Conservation (phyloP, 345 rosid species). For the Streptanthus diversifolius region DNA sequence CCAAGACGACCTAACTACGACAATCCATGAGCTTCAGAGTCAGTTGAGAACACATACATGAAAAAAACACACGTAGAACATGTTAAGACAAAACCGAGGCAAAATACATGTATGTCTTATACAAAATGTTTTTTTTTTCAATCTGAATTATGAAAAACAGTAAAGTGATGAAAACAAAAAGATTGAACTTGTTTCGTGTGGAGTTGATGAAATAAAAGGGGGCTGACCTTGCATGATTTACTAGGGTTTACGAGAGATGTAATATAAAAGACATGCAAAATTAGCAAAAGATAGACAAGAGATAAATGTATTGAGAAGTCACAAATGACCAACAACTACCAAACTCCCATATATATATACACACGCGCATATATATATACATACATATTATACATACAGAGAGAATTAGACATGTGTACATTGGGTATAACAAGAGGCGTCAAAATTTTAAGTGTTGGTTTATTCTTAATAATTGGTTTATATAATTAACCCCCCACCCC, state of each 20-base stretch:
- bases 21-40: conserved; percentile 1
- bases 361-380: not conserved
- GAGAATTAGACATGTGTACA: not conserved
- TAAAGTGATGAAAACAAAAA: not conserved
- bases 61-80: conserved; percentile 7
- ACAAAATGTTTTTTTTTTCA: not conserved
- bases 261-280: conserved; percentile 1
- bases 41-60: conserved; percentile 1
- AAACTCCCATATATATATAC: conserved; percentile 13
- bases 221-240: not conserved
- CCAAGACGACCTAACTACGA: conserved; percentile 2
- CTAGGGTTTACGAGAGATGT: not conserved
- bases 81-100: not conserved
- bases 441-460: not conserved
- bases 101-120: not conserved
- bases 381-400: not conserved
- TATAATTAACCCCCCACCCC: not conserved
- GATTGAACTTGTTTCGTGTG: not conserved
- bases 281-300: conserved; percentile 15
- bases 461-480: not conserved
- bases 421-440: not conserved
- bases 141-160: not conserved
- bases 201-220: not conserved
- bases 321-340: conserved; percentile 19
- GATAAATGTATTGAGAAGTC: conserved; percentile 12